A percentile compares a stretch with the other conserved stretches of the same genome.
phyloP scores from a whole-genome alignment of 495 filamentous ascomycete genomes.

The Clavariopsis aquatica region DNA sequence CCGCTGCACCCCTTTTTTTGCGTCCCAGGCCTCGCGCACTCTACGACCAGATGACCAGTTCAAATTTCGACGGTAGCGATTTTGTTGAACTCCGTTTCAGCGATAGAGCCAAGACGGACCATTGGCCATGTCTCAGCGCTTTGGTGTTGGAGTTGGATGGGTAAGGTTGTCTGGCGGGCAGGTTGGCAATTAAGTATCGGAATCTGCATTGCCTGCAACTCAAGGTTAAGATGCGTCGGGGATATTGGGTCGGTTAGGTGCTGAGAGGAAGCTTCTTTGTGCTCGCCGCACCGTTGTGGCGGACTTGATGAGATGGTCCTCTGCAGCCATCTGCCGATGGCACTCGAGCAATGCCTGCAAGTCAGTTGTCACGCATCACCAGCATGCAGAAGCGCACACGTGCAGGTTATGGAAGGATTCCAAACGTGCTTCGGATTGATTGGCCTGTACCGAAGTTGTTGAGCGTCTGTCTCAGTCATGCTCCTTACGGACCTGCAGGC shows the following conservation, averaged over 20 bases:
- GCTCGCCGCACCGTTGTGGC: conserved; percentile 6
- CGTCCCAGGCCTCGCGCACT: background rate
- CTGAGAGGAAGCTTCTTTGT: background rate
- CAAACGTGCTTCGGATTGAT: conserved; percentile 11
- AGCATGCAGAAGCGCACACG: conserved; percentile 3
- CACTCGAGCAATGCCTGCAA: background rate
- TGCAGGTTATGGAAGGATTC: conserved; percentile 25
- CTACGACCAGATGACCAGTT: conserved; percentile 1
- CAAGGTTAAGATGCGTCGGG: conserved; percentile 6
- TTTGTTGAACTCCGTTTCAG: conserved; percentile 26
- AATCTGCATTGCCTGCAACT: conserved; percentile 16
- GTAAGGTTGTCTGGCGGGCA: conserved; percentile 1
- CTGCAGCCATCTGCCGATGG: conserved; percentile 18
- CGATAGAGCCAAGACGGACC: background rate
- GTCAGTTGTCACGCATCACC: background rate
- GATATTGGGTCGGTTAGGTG: background rate
- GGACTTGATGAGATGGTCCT: background rate
- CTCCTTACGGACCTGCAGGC: background rate
- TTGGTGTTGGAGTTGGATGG: conserved; percentile 18
- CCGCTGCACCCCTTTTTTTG: conserved; percentile 6
- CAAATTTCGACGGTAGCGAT: conserved; percentile 11
- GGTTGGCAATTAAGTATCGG: conserved; percentile 16
- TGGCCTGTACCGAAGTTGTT: conserved; percentile 6
- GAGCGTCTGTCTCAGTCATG: conserved; percentile 21
- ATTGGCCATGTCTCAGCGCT: conserved; percentile 34